A percentile compares a stretch with the other conserved stretches of the same genome.
Conservation (phyloP, 1,284 basidiomycete genomes). For the Rhodotorula glutinis region DNA sequence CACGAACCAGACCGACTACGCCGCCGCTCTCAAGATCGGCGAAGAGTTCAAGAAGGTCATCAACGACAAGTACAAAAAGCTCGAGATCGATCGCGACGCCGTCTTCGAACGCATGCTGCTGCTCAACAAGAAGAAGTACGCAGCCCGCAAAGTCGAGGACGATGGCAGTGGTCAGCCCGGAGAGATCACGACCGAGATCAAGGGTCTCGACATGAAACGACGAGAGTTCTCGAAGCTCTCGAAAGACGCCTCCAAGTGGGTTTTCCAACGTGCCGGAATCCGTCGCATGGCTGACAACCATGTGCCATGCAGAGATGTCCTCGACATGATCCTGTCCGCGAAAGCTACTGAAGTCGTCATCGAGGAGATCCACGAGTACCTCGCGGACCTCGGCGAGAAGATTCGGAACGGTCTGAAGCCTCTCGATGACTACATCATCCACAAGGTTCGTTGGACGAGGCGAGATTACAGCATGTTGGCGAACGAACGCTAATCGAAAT, state of each 20-base stretch:
- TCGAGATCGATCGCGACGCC: slow-evolving; percentile 96
- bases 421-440: slow-evolving; percentile 90
- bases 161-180: slow-evolving; percentile 55
- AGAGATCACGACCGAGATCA: slow-evolving; percentile 66
- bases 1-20: slow-evolving; percentile 83
- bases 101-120: slow-evolving; percentile 90
- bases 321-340: slow-evolving; percentile 88
- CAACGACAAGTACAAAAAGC: slow-evolving; percentile 88
- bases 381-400: slow-evolving; percentile 68
- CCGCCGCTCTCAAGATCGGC: slow-evolving; percentile 86
- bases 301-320: slow-evolving; percentile 62
- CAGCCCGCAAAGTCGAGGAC: slow-evolving; percentile 85
- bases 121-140: slow-evolving; percentile 99
- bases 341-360: slow-evolving; percentile 86
- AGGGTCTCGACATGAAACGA: slow-evolving; percentile 98
- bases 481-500: neutral
- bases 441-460: slow-evolving; percentile 72
- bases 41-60: slow-evolving; percentile 90
- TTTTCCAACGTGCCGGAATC: slow-evolving; percentile 23
- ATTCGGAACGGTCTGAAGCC: slow-evolving; percentile 74
- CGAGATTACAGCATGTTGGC: no score
- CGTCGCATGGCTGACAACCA: neutral
- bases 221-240: slow-evolving; percentile 90
- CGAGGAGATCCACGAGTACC: slow-evolving; percentile 88
- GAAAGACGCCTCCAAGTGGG: slow-evolving; percentile 86